These are phyloP conservation scores for Protomyces inouyei DNA, from an alignment of 1,139 yeast species.

Conservation along the genomic window DNA sequence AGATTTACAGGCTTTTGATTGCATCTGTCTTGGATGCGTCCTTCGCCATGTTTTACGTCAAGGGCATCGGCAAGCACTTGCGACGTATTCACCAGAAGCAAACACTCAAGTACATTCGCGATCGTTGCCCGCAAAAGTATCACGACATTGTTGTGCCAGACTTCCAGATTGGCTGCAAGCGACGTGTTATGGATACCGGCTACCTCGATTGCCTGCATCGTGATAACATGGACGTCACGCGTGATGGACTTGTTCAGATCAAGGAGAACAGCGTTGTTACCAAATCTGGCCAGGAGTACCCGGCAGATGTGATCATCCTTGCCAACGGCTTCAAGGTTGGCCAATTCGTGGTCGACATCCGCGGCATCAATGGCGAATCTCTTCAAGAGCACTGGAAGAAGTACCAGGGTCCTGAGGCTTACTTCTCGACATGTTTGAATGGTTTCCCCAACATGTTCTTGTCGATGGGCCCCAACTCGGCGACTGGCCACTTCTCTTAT, in stretches of 20 bases:
- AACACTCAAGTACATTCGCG: conserved; percentile 6
- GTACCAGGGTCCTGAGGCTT: conserved; percentile 17
- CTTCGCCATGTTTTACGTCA: conserved; percentile 14
- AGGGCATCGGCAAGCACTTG: conserved; percentile 16
- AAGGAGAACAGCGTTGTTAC: conserved; percentile 34
- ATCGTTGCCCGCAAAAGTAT: conserved; percentile 31
- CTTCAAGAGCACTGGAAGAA: conserved; percentile 12
- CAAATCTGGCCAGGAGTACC: conserved; percentile 33
- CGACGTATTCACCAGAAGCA: conserved; percentile 9
- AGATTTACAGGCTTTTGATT: conserved; percentile 10
- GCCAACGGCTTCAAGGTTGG: conserved; percentile 36
- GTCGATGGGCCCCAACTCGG: conserved; percentile 25
- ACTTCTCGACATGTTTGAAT: conserved; percentile 14
- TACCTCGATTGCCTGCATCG: conserved; percentile 36
- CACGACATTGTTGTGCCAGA: conserved; percentile 36
- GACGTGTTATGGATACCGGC: conserved; percentile 37
- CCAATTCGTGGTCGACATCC: conserved; percentile 17
- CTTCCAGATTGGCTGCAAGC: conserved; percentile 36
- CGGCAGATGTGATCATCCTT: conserved; percentile 36
- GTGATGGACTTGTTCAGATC: conserved; percentile 35
- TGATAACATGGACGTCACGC: conserved; percentile 35
- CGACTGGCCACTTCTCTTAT: conserved; percentile 24
- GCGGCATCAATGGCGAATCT: conserved; percentile 13
- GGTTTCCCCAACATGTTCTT: conserved; percentile 27
- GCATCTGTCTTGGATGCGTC: conserved; percentile 16